Percentiles rank a stretch among this genome's conserved stretches.
These are phyloP conservation scores for Sparassis latifolia DNA, from an alignment of 1,284 basidiomycete genomes.

Conservation along the genomic window DNA sequence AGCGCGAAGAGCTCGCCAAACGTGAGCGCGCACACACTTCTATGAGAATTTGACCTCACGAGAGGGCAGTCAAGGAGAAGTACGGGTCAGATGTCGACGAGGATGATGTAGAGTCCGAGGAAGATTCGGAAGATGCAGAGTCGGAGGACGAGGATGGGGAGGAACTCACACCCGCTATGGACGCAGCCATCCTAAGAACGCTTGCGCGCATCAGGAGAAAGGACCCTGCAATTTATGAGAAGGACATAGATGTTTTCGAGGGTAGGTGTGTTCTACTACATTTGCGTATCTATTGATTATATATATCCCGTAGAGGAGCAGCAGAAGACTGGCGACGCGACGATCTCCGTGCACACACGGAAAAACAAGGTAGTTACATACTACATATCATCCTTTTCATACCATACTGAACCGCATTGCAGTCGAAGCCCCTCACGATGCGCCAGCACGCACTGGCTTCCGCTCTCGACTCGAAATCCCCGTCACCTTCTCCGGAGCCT, in stretches of 20 bases:
- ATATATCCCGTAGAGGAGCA: slow-evolving; percentile 52
- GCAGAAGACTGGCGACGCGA: slow-evolving; percentile 32
- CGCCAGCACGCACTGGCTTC: slow-evolving; percentile 54
- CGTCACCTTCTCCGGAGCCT: slow-evolving; percentile 48
- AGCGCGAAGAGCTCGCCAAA: slow-evolving; percentile 76
- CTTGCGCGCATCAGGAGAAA: slow-evolving; percentile 80
- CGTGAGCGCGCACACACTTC: slow-evolving; percentile 35
- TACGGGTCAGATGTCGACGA: slow-evolving; percentile 70
- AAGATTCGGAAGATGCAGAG: slow-evolving; percentile 74
- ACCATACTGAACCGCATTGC: not conserved
- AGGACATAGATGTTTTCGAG: slow-evolving; percentile 65
- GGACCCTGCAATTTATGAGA: slow-evolving; percentile 83
- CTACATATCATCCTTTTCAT: slow-evolving; percentile 1
- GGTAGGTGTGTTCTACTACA: slow-evolving; percentile 36
- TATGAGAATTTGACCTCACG: not conserved
- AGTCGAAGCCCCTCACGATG: slow-evolving; percentile 58
- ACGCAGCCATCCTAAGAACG: slow-evolving; percentile 92
- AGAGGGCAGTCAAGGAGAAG: slow-evolving; percentile 69
- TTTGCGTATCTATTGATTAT: not conserved
- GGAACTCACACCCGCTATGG: slow-evolving; percentile 90
- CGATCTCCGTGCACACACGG: slow-evolving; percentile 13
- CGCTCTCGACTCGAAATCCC: slow-evolving; percentile 42
- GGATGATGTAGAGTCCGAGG: slow-evolving; percentile 34
- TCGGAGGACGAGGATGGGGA: slow-evolving; percentile 95
- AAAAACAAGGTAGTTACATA: slow-evolving; percentile 46